Evolutionary conservation across 306 rosid genomes (phyloP).

Genomic region (Purshia tridentata): DNA sequence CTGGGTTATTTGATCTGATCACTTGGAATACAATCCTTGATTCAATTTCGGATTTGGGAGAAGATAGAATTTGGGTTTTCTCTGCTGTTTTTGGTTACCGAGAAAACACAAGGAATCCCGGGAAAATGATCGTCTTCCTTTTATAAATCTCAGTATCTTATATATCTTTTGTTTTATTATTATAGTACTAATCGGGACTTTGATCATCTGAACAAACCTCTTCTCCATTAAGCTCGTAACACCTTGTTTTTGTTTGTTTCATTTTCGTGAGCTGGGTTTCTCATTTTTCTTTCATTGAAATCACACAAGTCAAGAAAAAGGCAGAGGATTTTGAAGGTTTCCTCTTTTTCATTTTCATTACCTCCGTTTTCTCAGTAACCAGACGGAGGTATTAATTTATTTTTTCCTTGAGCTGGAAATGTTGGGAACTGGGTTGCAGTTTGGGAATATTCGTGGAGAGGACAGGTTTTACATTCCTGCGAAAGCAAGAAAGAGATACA

Average conservation of each 20-base stretch:
- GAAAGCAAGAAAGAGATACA: constrained; percentile 57
- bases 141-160: not conserved
- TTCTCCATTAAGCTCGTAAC: not conserved
- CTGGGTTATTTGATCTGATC: constrained; percentile 27
- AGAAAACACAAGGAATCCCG: constrained; percentile 19
- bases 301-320: not conserved
- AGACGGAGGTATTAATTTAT: constrained; percentile 15
- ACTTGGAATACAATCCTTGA: constrained; percentile 9
- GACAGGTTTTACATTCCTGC: constrained; percentile 67
- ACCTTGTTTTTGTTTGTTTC: constrained; percentile 4
- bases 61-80: constrained; percentile 11
- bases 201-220: not conserved
- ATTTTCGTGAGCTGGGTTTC: constrained; percentile 12
- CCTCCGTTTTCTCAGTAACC: constrained; percentile 30
- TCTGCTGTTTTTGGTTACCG: constrained; percentile 27
- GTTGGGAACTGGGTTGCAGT: constrained; percentile 61
- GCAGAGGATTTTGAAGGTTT: not conserved
- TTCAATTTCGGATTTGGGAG: constrained; percentile 12
- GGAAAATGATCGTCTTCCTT: constrained; percentile 1
- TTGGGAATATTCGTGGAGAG: constrained; percentile 53
- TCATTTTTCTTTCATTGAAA: not conserved
- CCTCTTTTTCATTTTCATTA: not conserved
- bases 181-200: constrained; percentile 6
- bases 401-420: constrained; percentile 42
- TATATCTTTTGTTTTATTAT: not conserved